A percentile compares a stretch with the other conserved stretches of the same genome.
phyloP scores from a whole-genome alignment of 2,329 filamentous ascomycete genomes.

The Stagonosporopsis cucurbitacearum region DNA sequence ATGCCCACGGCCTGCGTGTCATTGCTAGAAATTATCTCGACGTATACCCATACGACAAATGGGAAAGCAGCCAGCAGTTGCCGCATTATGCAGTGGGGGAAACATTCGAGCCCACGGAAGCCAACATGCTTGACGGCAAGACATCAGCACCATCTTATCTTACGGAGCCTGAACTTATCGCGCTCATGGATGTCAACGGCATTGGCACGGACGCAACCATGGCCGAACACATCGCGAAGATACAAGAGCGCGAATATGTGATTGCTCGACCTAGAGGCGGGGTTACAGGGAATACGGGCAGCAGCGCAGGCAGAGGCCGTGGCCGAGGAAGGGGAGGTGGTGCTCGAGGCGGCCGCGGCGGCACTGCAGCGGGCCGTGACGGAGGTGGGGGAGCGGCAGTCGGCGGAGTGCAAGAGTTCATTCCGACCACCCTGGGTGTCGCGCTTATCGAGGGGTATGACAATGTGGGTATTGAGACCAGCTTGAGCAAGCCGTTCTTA shows the following conservation, averaged over 20 bases:
- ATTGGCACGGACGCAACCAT: constrained; percentile 99
- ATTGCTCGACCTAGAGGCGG: constrained; percentile 63
- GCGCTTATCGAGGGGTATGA: constrained; percentile 95
- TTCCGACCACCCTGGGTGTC: constrained; percentile 89
- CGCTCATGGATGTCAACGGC: constrained; percentile 96
- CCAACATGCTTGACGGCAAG: constrained; percentile 88
- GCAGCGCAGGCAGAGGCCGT: constrained; percentile 52
- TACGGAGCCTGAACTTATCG: constrained; percentile 93
- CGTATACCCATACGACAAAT: constrained; percentile 95
- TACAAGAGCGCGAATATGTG: constrained; percentile 88
- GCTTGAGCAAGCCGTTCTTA: constrained; percentile 92
- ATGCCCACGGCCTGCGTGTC: constrained; percentile 82
- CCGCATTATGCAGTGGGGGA: constrained; percentile 82
- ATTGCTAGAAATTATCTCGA: constrained; percentile 91
- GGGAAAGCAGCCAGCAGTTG: constrained; percentile 85
- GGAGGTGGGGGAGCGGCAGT: constrained; percentile 51
- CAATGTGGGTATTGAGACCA: constrained; percentile 89
- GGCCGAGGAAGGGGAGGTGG: constrained; percentile 47
- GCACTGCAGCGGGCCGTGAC: constrained; percentile 48
- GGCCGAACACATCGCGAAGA: constrained; percentile 97
- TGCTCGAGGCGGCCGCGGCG: constrained; percentile 56
- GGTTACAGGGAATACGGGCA: constrained; percentile 44
- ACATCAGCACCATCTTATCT: constrained; percentile 84
- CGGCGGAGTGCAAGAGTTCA: constrained; percentile 77
- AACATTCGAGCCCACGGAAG: constrained; percentile 84